These are phyloP conservation scores for Kodamaea anthophila DNA, from an alignment of 1,139 yeast genomes.

Conservation along the genomic window DNA sequence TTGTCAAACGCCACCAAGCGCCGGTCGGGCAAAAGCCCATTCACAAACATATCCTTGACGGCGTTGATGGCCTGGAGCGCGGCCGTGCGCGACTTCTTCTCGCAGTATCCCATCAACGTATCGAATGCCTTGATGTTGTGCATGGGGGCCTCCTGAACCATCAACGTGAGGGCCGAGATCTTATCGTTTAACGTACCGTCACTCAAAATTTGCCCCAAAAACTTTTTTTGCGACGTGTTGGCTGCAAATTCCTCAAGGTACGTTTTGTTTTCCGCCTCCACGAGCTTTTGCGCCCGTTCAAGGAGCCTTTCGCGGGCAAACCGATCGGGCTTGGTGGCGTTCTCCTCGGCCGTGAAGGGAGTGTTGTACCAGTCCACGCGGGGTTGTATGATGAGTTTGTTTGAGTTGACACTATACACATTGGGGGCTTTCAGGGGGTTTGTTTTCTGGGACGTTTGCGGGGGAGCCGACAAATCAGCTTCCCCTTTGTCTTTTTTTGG, in stretches of 20 bases:
- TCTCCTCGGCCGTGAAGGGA: constrained; percentile 32
- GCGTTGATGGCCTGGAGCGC: constrained; percentile 89
- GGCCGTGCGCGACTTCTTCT: constrained; percentile 89
- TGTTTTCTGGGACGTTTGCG: constrained; percentile 15
- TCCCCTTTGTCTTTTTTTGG: too few relatives aligned
- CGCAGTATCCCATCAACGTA: constrained; percentile 69
- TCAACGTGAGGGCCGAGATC: constrained; percentile 85
- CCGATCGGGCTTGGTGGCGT: constrained; percentile 37
- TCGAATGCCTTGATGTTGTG: constrained; percentile 85
- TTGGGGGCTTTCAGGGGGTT: constrained; percentile 34
- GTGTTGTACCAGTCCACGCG: constrained; percentile 72
- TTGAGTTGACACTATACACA: constrained; percentile 49
- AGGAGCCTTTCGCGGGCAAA: constrained; percentile 52
- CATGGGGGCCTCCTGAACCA: constrained; percentile 91
- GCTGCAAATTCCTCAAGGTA: constrained; percentile 75
- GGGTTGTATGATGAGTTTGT: constrained; percentile 54
- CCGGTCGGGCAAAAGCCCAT: constrained; percentile 80
- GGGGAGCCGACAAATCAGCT: constrained; percentile 14
- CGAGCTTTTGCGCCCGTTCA: constrained; percentile 59
- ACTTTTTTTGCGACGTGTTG: constrained; percentile 79
- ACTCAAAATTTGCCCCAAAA: constrained; percentile 79
- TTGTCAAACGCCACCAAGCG: constrained; percentile 76
- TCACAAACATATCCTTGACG: constrained; percentile 75
- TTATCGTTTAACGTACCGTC: constrained; percentile 96
- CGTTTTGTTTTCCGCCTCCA: constrained; percentile 65